A percentile compares a stretch with the other conserved stretches of the same genome.
phyloP scores from a whole-genome alignment of 1,284 basidiomycete genomes.

The Peniophora sp. region DNA sequence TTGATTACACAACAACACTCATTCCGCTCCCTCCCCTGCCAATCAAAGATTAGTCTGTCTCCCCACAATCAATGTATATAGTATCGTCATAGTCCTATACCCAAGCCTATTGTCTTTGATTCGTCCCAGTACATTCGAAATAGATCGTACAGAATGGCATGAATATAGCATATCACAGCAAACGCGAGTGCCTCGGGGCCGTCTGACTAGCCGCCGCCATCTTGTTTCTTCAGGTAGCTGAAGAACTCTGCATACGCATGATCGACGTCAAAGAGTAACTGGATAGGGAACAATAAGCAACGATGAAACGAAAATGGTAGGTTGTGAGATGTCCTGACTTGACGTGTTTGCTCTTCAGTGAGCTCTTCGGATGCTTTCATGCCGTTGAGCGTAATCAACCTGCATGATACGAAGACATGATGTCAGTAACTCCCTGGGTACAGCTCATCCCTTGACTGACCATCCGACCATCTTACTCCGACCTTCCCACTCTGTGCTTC shows the following conservation, averaged over 20 bases:
- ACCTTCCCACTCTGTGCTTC: conserved; percentile 91
- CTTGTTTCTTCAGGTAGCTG: conserved; percentile 61
- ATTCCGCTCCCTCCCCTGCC: no score
- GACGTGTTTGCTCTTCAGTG: conserved; percentile 90
- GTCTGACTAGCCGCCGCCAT: conserved; percentile 9
- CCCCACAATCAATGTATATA: no score
- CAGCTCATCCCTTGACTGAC: conserved; percentile 34
- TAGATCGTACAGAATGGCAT: no score
- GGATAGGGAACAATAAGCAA: conserved; percentile 1
- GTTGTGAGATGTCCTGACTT: conserved; percentile 38
- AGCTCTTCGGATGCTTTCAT: conserved; percentile 98
- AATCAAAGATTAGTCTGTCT: no score
- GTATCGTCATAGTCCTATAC: no score
- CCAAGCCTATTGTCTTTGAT: no score
- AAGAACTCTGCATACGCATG: conserved; percentile 97
- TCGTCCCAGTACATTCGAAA: no score
- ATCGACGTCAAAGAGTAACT: conserved; percentile 96
- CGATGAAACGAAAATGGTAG: not conserved
- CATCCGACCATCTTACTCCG: conserved; percentile 90
- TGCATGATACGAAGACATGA: conserved; percentile 20
- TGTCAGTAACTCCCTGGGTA: not conserved
- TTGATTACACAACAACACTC: no score
- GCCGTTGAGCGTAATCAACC: conserved; percentile 93
- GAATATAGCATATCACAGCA: not conserved
- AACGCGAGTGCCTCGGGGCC: not conserved